Evolutionary conservation across 2,329 filamentous ascomycete species (phyloP).

Genomic region (Sclerotiophoma versabilis): DNA sequence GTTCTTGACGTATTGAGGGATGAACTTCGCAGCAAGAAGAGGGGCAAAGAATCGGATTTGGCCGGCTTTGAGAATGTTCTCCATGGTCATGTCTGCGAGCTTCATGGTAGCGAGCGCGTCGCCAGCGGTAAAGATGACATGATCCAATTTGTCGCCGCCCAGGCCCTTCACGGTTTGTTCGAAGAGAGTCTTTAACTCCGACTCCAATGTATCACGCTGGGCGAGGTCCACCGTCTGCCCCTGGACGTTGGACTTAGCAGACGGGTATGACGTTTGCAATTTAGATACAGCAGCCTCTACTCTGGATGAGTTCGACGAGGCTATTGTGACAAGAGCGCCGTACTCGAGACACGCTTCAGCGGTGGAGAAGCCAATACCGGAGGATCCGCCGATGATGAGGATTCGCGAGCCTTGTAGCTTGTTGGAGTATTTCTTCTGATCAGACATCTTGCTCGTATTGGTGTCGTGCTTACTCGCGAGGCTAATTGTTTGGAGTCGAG

Average conservation of each 20-base stretch:
- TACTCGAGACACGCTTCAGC: constrained; percentile 65
- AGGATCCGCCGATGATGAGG: constrained; percentile 69
- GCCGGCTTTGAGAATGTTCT: constrained; percentile 52
- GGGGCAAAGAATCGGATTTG: constrained; percentile 61
- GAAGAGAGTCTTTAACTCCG: constrained; percentile 57
- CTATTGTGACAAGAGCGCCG: constrained; percentile 65
- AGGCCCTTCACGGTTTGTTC: constrained; percentile 42
- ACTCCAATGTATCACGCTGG: constrained; percentile 55
- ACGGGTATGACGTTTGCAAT: constrained; percentile 55
- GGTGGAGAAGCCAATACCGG: constrained; percentile 68
- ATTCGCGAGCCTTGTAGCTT: constrained; percentile 58
- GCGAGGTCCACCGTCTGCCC: constrained; percentile 60
- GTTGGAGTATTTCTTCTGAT: constrained; percentile 56
- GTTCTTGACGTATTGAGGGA: constrained; percentile 53
- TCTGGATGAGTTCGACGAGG: constrained; percentile 62
- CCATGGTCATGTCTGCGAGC: constrained; percentile 53
- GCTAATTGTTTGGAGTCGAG: background rate
- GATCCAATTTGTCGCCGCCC: constrained; percentile 55
- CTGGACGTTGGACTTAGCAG: constrained; percentile 48
- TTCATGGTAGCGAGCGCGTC: constrained; percentile 52
- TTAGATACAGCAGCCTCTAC: constrained; percentile 56
- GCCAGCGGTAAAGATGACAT: constrained; percentile 66
- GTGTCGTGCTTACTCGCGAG: background rate
- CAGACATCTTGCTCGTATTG: constrained; percentile 31
- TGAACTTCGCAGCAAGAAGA: constrained; percentile 61